Evolutionary conservation across 2,329 filamentous ascomycete genomes (phyloP), one percentile per base, ranked within the genome.

Genomic region (Moelleriella libera): DNA sequence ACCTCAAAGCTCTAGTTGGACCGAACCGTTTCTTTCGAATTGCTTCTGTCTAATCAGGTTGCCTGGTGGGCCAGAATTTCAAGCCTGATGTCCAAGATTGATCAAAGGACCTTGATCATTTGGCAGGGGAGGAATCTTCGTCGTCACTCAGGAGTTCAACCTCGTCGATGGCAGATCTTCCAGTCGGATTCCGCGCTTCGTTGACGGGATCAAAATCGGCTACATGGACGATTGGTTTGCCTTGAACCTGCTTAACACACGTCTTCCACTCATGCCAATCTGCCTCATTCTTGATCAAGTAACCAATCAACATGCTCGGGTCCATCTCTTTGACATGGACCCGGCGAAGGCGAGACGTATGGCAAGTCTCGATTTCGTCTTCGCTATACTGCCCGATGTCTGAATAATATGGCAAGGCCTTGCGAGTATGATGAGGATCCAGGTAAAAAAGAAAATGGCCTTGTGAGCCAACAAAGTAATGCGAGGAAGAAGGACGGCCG

Each of bases 251-350:
- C 54, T 79, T 79, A 2, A 94, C 74, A n/a, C 79, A 76, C 49
- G 76, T 71, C 58, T 86, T 83, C 89, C 89, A 97, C 47, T 79
- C 75, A 40, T 75, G 68, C 83, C 90, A 97, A 54, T 98, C 92
- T 42, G 82, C 75, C 55, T 90, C 82, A 49, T 85, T 79, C 41
- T 75, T 77, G 51, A 98, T 88, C 37, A 98, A 68, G 58, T 97
- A 97, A 5, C 88, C 90, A 53, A 98, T 86, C 41, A 98, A 69
- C 92, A 98, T 98, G 59, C 88, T 96, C 0, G 92, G 92, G 58
- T 98, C 92, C 86, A 98, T 92, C 59, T 97, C 89, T 50, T 81
- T 80, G 45, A 98, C 75, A 55, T 92, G 83, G 31, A 98, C 73
- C 48, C 85, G 78, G 39, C 90, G 80, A 14, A 98, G 68, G 44